phyloP scores from a whole-genome alignment of 805 yeast species.

The Monosporozyma aquatica region DNA sequence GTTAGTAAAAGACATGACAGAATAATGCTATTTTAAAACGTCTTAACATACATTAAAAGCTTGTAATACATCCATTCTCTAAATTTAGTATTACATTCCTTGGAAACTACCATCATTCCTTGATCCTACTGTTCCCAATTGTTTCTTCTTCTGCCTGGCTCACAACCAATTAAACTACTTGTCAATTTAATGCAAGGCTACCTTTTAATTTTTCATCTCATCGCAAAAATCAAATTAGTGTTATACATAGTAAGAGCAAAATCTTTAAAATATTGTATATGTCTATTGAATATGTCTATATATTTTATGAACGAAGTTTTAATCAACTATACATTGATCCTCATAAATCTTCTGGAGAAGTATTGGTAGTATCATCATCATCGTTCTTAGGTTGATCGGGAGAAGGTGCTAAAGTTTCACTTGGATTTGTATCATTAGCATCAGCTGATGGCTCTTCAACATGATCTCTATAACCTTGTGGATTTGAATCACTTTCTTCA shows the following conservation, averaged over 20 bases:
- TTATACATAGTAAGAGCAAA: no score
- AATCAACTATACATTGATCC: no score
- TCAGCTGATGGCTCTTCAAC: conserved; percentile 6
- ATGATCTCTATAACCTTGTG: conserved; percentile 1
- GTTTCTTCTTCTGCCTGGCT: no score
- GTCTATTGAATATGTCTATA: no score
- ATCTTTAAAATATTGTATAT: no score
- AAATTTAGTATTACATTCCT: conserved; percentile 3
- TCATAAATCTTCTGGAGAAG: no score
- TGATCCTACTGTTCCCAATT: no score
- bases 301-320: no score
- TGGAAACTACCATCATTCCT: not conserved
- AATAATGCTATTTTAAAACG: not conserved
- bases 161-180: no score
- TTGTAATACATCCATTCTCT: conserved; percentile 23
- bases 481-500: not conserved
- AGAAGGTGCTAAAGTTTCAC: conserved; percentile 4
- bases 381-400: no score
- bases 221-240: not conserved
- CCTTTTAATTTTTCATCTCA: not conserved
- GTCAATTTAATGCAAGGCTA: no score
- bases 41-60: conserved; percentile 18
- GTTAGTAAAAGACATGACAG: not conserved
- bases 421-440: not conserved
- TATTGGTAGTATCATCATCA: not conserved